phyloP scores from a whole-genome alignment of 495 filamentous ascomycete genomes.

The Elasticomyces elasticus region DNA sequence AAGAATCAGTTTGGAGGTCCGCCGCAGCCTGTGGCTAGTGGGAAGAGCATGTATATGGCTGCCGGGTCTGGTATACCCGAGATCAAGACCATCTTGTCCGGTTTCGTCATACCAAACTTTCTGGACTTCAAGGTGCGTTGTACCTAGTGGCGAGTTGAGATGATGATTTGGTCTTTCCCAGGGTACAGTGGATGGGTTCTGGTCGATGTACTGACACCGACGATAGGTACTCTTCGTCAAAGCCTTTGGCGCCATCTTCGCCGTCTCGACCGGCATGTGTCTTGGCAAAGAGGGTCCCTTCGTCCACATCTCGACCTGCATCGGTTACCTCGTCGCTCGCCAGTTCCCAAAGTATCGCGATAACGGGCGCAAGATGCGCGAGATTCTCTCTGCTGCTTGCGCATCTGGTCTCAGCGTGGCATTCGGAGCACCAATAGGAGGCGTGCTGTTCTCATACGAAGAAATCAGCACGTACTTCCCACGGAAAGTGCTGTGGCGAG shows the following conservation, averaged over 20 bases:
- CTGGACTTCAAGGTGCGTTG: constrained; percentile 36
- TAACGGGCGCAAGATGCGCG: constrained; percentile 44
- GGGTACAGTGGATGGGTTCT: too few relatives aligned
- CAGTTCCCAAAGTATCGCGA: constrained; percentile 44
- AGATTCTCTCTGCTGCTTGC: constrained; percentile 46
- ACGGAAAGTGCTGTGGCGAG: constrained; percentile 46
- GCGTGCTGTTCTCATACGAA: constrained; percentile 47
- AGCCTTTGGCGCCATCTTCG: constrained; percentile 46
- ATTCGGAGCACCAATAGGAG: constrained; percentile 51
- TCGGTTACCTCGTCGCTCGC: constrained; percentile 44
- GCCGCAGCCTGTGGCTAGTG: constrained; percentile 18
- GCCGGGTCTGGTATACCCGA: constrained; percentile 49
- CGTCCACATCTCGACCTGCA: constrained; percentile 49
- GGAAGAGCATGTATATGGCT: constrained; percentile 49
- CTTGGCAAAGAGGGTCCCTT: constrained; percentile 53
- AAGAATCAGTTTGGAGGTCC: constrained; percentile 13
- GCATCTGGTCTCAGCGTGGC: constrained; percentile 48
- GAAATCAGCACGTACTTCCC: constrained; percentile 49
- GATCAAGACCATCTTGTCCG: constrained; percentile 51
- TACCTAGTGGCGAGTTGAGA: too few relatives aligned
- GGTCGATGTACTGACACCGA: too few relatives aligned
- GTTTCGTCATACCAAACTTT: constrained; percentile 49
- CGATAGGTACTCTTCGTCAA: constrained; percentile 42
- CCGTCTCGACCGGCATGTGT: constrained; percentile 48
- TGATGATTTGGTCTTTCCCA: too few relatives aligned